These are phyloP conservation scores for Fusarium subglutinans DNA, from an alignment of 2,329 filamentous ascomycete species.

Conservation along the genomic window DNA sequence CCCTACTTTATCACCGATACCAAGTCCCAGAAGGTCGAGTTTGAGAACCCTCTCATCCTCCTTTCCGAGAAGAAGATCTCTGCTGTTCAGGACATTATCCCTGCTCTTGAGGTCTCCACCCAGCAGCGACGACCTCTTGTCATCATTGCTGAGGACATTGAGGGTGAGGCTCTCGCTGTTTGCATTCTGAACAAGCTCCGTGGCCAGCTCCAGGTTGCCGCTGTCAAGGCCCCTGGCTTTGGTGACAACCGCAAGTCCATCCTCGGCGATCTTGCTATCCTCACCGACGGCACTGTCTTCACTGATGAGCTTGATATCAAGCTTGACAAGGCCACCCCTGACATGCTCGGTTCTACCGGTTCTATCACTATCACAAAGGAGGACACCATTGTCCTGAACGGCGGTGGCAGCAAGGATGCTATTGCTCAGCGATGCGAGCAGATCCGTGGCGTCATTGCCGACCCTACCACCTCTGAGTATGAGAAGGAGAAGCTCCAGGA, in stretches of 20 bases:
- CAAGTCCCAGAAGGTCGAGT: constrained; percentile 99
- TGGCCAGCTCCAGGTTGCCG: constrained; percentile 97
- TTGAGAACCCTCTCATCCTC: constrained; percentile 98
- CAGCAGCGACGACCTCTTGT: constrained; percentile 94
- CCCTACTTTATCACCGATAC: constrained; percentile 99
- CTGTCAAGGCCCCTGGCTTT: constrained; percentile 98
- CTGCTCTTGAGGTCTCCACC: constrained; percentile 95
- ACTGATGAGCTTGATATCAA: constrained; percentile 98
- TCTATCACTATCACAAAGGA: constrained; percentile 99
- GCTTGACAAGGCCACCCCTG: constrained; percentile 95
- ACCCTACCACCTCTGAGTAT: constrained; percentile 96
- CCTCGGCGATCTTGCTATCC: constrained; percentile 92
- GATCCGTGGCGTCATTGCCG: constrained; percentile 95
- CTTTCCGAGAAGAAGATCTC: constrained; percentile 99
- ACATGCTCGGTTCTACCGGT: constrained; percentile 96
- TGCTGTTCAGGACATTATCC: constrained; percentile 97
- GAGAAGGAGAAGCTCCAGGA: constrained; percentile 99
- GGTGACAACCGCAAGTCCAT: constrained; percentile 99
- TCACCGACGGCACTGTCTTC: constrained; percentile 98
- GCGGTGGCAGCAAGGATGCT: constrained; percentile 91
- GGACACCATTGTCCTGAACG: constrained; percentile 98
- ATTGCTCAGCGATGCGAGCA: constrained; percentile 98
- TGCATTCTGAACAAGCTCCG: constrained; percentile 99
- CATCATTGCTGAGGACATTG: constrained; percentile 99
- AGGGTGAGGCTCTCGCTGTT: constrained; percentile 96